A percentile compares a stretch with the other conserved stretches of the same genome.
These are phyloP conservation scores for Tremellales sp. DNA, from an alignment of 1,284 basidiomycete species.

Conservation along the genomic window DNA sequence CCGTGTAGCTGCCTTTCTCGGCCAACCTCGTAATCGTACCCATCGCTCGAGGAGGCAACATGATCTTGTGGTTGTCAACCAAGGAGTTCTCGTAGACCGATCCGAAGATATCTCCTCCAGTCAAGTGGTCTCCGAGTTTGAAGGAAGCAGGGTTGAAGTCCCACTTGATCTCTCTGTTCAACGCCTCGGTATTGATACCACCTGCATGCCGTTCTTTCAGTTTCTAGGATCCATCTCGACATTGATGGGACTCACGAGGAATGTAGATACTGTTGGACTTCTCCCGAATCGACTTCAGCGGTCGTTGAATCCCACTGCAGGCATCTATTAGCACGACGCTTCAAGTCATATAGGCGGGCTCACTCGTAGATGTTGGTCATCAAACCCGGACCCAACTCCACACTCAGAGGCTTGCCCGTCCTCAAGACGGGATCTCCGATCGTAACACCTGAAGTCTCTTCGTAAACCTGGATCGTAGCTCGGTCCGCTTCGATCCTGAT, in stretches of 20 bases:
- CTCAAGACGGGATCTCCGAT: conserved; percentile 96
- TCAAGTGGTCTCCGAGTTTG: conserved; percentile 92
- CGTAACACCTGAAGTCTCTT: conserved; percentile 95
- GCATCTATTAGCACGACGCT: conserved; percentile 6
- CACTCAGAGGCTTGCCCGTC: conserved; percentile 95
- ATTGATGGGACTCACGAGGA: conserved; percentile 56
- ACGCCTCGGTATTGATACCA: conserved; percentile 95
- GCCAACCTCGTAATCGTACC: conserved; percentile 93
- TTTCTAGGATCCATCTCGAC: background rate
- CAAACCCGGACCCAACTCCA: conserved; percentile 93
- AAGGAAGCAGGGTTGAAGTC: conserved; percentile 87
- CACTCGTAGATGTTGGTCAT: conserved; percentile 97
- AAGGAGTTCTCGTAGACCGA: conserved; percentile 96
- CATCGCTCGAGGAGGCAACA: conserved; percentile 88
- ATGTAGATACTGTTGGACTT: conserved; percentile 98
- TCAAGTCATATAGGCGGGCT: conserved; percentile 5
- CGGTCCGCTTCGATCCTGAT: conserved; percentile 96
- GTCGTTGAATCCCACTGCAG: conserved; percentile 79
- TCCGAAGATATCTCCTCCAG: conserved; percentile 95
- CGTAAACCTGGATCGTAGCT: conserved; percentile 99
- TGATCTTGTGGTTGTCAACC: conserved; percentile 94
- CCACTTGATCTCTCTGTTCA: conserved; percentile 87
- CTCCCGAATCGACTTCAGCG: conserved; percentile 87
- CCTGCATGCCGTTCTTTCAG: conserved; percentile 18
- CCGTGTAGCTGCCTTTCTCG: conserved; percentile 89